Evolutionary conservation across 2,329 filamentous ascomycete genomes (phyloP).

Genomic region (Diaporthe aspalathi): DNA sequence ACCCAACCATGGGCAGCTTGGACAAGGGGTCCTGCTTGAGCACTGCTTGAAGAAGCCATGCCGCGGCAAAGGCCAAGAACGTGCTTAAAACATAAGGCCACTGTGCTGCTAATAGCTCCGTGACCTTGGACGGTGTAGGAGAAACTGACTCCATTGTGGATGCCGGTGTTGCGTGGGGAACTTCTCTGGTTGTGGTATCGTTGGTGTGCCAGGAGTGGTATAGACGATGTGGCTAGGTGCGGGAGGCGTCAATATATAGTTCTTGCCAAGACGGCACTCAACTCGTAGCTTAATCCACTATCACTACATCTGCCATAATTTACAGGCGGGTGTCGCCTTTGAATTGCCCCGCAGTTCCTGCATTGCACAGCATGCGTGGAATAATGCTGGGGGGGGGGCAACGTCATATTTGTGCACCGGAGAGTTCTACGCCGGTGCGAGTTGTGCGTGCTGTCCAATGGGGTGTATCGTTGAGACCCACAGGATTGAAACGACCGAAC

Average conservation of each 20-base stretch:
- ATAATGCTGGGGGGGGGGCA: background rate
- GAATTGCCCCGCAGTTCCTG: background rate
- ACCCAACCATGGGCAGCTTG: conserved; percentile 44
- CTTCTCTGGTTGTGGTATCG: conserved; percentile 12
- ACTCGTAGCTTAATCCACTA: background rate
- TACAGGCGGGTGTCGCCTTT: background rate
- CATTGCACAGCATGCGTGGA: background rate
- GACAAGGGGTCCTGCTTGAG: conserved; percentile 40
- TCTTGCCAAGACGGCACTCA: conserved; percentile 8
- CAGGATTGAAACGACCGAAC: conserved; percentile 1
- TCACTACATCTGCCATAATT: background rate
- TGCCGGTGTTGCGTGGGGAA: background rate
- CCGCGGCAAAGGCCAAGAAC: conserved; percentile 26
- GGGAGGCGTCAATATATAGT: conserved; percentile 17
- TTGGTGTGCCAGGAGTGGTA: background rate
- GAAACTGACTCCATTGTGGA: conserved; percentile 23
- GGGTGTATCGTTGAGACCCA: background rate
- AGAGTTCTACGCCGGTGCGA: conserved; percentile 11
- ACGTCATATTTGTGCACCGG: conserved; percentile 28
- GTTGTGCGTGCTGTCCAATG: background rate
- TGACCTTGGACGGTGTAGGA: conserved; percentile 10
- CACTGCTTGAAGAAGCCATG: conserved; percentile 30
- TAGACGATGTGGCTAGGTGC: background rate
- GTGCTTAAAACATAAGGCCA: conserved; percentile 32
- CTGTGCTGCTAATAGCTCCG: conserved; percentile 24